Percentiles rank a stretch among this genome's conserved stretches.
Evolutionary conservation across 2,329 filamentous ascomycete species (phyloP).

Genomic region (Colletotrichum liaoningense): DNA sequence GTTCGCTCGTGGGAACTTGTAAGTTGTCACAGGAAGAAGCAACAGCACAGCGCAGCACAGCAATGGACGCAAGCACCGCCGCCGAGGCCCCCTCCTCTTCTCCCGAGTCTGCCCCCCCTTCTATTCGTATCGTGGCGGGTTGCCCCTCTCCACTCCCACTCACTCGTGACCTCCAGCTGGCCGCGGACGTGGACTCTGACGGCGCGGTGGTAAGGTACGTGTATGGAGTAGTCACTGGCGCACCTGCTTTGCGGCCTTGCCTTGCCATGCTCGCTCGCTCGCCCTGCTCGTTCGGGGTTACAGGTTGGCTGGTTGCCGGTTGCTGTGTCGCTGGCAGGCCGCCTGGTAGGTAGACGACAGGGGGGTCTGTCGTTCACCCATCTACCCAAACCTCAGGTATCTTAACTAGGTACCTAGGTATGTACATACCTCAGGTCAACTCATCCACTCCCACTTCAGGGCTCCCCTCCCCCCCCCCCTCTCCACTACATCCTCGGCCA

Average conservation of each 20-base stretch:
- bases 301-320: conserved; percentile 2
- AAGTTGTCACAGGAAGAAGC: too few species aligned
- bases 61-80: background rate
- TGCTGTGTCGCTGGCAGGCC: conserved; percentile 4
- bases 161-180: conserved; percentile 6
- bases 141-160: background rate
- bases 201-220: background rate
- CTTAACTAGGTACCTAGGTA: too few species aligned
- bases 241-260: background rate
- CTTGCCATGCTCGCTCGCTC: background rate
- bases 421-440: background rate
- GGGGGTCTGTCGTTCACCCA: background rate
- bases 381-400: background rate
- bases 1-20: background rate
- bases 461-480: background rate
- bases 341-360: background rate
- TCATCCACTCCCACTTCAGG: conserved; percentile 19
- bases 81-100: background rate
- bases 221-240: background rate
- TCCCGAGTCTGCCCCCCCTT: background rate
- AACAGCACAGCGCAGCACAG: background rate
- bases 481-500: conserved; percentile 17
- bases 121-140: background rate
- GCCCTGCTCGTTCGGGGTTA: background rate
- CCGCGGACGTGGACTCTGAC: background rate